Evolutionary conservation across 2,329 filamentous ascomycete genomes (phyloP).

Genomic region (Alternaria consortialis): DNA sequence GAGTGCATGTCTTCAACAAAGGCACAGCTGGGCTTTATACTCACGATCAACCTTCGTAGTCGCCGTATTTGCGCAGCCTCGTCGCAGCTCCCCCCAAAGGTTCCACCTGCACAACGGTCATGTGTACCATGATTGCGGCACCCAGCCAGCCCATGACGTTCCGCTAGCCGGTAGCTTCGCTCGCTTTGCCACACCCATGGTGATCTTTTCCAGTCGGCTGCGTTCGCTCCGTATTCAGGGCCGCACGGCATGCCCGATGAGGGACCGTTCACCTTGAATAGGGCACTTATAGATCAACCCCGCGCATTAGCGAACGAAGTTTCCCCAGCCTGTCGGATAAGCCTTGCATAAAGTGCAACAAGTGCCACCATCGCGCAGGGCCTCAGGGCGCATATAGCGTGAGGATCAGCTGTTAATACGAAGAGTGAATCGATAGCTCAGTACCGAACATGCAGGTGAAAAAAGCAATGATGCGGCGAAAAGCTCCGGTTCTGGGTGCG

Average conservation of each 20-base stretch:
- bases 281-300: conserved; percentile 28
- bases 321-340: conserved; percentile 18
- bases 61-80: conserved; percentile 13
- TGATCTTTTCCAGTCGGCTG: conserved; percentile 3
- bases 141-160: conserved; percentile 17
- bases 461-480: conserved; percentile 5
- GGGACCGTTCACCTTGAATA: conserved; percentile 12
- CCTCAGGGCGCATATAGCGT: conserved; percentile 11
- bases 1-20: not conserved
- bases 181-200: conserved; percentile 17
- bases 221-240: conserved; percentile 15
- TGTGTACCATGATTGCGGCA: conserved; percentile 17
- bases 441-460: conserved; percentile 10
- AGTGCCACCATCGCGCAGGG: conserved; percentile 14
- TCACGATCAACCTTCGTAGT: not conserved
- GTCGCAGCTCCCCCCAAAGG: conserved; percentile 9
- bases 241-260: conserved; percentile 12
- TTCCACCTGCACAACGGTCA: conserved; percentile 22
- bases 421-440: conserved; percentile 20
- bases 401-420: conserved; percentile 13
- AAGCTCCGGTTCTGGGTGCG: conserved; percentile 4
- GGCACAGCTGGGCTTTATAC: conserved; percentile 20
- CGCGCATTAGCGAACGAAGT: conserved; percentile 22
- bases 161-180: conserved; percentile 14
- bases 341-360: conserved; percentile 16